These are phyloP conservation scores for Lentinula detonsa DNA, from an alignment of 768 basidiomycete genomes.

Conservation along the genomic window DNA sequence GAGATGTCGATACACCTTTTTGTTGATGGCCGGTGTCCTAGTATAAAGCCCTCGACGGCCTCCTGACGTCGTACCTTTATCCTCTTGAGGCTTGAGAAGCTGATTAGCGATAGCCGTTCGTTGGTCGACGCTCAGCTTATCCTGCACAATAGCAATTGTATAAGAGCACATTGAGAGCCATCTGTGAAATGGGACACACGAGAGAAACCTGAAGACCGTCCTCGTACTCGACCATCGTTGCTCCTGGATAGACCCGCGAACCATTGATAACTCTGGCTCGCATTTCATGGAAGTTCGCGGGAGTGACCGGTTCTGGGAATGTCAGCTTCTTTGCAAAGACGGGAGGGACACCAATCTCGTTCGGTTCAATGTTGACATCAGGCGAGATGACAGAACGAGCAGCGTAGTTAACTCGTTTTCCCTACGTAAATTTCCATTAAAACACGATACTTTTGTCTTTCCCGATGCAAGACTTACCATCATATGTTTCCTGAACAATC, in stretches of 20 bases:
- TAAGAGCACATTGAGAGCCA: neutral
- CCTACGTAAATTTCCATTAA: slow-evolving; percentile 38
- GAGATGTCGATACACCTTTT: slow-evolving; percentile 96
- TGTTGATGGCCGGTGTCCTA: slow-evolving; percentile 77
- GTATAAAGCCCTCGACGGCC: slow-evolving; percentile 60
- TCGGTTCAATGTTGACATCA: slow-evolving; percentile 98
- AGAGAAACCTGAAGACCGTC: slow-evolving; percentile 85
- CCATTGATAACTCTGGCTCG: slow-evolving; percentile 89
- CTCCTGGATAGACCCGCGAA: slow-evolving; percentile 84
- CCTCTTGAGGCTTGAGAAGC: slow-evolving; percentile 83
- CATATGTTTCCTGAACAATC: slow-evolving; percentile 97
- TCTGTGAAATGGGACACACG: slow-evolving; percentile 33
- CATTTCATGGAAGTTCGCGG: slow-evolving; percentile 83
- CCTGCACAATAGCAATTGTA: slow-evolving; percentile 37
- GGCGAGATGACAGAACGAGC: slow-evolving; percentile 99
- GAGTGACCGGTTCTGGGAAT: slow-evolving; percentile 95
- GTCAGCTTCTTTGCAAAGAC: slow-evolving; percentile 96
- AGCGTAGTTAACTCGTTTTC: slow-evolving; percentile 98
- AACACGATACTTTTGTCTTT: neutral
- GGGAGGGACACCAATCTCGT: slow-evolving; percentile 96
- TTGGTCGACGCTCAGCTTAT: slow-evolving; percentile 81
- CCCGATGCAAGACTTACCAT: slow-evolving; percentile 58
- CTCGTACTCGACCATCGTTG: slow-evolving; percentile 91
- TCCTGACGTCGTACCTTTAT: slow-evolving; percentile 42
- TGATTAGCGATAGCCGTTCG: slow-evolving; percentile 94